Evolutionary conservation across 768 basidiomycete species (phyloP), one percentile per base, ranked within the genome.

Genomic region (Serendipita sp.): DNA sequence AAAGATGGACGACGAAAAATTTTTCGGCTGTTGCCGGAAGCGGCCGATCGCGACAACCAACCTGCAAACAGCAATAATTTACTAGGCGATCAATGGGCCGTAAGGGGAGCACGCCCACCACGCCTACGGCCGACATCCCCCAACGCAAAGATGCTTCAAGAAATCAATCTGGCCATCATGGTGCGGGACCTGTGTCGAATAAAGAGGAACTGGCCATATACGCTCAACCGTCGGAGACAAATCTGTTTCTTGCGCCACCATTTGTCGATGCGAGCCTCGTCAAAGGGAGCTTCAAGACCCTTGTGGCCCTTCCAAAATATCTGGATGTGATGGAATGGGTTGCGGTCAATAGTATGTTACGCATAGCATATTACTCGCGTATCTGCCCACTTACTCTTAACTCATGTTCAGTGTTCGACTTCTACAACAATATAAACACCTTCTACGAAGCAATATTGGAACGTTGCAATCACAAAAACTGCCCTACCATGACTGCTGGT

Each of bases 261-360:
- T 75, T 75, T 67, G 70, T 75, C 60, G 73, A 73, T 61, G 72
- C 72, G 31, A 72, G 73, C 2, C 64, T 75, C 56, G 73, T 75
- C 50, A 75, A 74, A 48, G 75, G 75, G 26, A 72, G 70, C 48
- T 75, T 74, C 69, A 75, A 75, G 68, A 74, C 72, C n/a, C 74
- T 75, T 44, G 73, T 75, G 34, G 71, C 72, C 17, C 70, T 71
- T 28, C 75, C 75, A 4, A 73, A 72, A 61, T 73, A 77, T 63
- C 75, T 77, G 22, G 77, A 78, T 66, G 74, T 74, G 26, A 77
- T 77, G 66, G 77, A 78, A 65, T 78, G 77, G 77, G 76, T 78
- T 5, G 77, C 76, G 3, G 72, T 77, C 60, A 77, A 77, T 64
- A 67, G 76, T 78, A 62, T 69, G 76, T 73, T 2, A 17, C 0